These are phyloP conservation scores for Craspedostauros australis DNA, from an alignment of 108 stramenopile species.

Conservation along the genomic window DNA sequence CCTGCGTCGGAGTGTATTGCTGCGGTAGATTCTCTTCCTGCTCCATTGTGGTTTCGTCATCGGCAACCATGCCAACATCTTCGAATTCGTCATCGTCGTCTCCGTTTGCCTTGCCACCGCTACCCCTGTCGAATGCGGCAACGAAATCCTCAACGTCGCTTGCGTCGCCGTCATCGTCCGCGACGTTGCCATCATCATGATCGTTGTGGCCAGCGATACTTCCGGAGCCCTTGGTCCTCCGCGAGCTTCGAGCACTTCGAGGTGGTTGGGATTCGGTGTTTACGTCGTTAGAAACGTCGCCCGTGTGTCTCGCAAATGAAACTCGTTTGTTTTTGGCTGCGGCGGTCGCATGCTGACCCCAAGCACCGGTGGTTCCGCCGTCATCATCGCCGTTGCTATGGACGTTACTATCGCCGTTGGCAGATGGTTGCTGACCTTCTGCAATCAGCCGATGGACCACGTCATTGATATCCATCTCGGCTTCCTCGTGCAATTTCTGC, in stretches of 20 bases:
- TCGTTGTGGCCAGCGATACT: not conserved
- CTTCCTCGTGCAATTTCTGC: conserved; percentile 47
- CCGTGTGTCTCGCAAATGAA: no score
- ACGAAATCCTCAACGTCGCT: conserved; percentile 53
- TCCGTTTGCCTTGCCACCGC: not conserved
- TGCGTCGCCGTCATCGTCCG: conserved; percentile 54
- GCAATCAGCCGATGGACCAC: conserved; percentile 34
- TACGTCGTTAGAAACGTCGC: not conserved
- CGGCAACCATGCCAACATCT: conserved; percentile 35
- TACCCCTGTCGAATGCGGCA: not conserved
- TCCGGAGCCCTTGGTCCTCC: not conserved
- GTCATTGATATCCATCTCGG: conserved; percentile 40
- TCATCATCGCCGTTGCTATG: not conserved
- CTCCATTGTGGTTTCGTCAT: conserved; percentile 67
- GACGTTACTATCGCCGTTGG: no score
- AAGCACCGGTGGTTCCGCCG: not conserved
- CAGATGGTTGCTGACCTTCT: conserved; percentile 14
- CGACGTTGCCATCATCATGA: conserved; percentile 24
- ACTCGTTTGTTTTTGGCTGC: not conserved
- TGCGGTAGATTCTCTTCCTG: conserved; percentile 55
- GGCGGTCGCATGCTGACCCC: not conserved
- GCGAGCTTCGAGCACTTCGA: not conserved
- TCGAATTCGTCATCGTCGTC: conserved; percentile 33
- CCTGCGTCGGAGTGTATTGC: conserved; percentile 56
- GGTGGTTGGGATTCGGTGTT: not conserved